Evolutionary conservation across 139 green algal species (phyloP), one percentile per base, ranked within the genome.

Genomic region (Auxenochlorella pyrenoidosa): DNA sequence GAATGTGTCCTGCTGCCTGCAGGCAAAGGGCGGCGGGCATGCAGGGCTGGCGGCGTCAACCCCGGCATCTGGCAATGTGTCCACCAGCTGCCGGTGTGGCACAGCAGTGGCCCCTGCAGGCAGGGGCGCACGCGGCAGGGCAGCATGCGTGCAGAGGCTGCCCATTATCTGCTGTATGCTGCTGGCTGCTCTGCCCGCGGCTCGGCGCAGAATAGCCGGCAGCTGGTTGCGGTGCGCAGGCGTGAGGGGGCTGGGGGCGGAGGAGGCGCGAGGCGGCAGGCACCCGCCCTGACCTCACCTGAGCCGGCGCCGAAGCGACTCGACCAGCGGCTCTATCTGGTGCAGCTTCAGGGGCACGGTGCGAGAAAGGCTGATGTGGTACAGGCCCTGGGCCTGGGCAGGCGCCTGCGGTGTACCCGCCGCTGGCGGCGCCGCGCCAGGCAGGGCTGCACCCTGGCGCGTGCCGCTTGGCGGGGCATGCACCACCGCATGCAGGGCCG

Each of bases 321-420:
- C 43, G 0, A 73, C 54, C 2, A 91, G 80, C 30, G 81, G 75
- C 63, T 88, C 60, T 36, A 90, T 86, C 40, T 91, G 79, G 8
- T 85, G 21, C 63, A 40, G 68, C 3, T 32, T 68, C 24, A 91
- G 58, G 5, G 85, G 54, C 38, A 90, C 85, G 10, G 80, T 80
- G 0, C 85, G 75, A 32, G 89, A 91, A 12, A 91, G 28, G 79
- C 89, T 91, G n/a, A 91, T 15, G 63, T 91, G 89, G 40, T 88
- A 91, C 0, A 43, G 43, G 5, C 60, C 34, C 40, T 91, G 79
- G 10, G 59, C 13, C 12, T 43, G 38, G 6, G 34, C 38, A 79
- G 73, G 40, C 40, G 16, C 28, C 73, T 59, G 30, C 21, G 73
- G 12, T 26, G 60, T 3, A 32, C 8, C 30, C 18, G 60, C 38